Evolutionary conservation across 2,329 filamentous ascomycete genomes (phyloP), one percentile per base, ranked within the genome.

Genomic region (Diaporthe sp.): DNA sequence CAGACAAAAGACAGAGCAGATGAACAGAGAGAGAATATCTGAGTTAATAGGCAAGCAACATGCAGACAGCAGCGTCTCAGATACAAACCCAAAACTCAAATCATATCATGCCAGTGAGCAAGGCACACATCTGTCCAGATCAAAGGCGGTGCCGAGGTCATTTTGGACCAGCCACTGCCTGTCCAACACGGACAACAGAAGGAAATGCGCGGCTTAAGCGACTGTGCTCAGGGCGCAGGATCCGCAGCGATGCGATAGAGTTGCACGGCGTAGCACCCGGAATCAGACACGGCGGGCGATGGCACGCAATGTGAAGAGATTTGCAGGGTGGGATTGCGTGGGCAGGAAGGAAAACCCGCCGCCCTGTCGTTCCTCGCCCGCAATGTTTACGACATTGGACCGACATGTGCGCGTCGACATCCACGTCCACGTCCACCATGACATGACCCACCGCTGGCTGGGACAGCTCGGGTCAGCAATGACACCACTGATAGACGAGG

Each of bases 251-350:
- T 8, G 65, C 42, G 65, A 70, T 70, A 70, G 65, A 42, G 65
- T 70, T 70, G n/a, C 65, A 70, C 65, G 65, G 65, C 34, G 65
- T 70, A 42, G 65, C 65, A 70, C 65, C 49, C 65, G 65, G 49
- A 37, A 34, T 28, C 60, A 31, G 60, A 55, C 46, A 68, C 46
- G 13, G 46, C 62, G 42, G 31, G 31, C 13, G 62, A 25, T 28
- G 62, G 61, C 61, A 49, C 62, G 46, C 46, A 39, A 39, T 42
- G 49, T 6, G 44, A 44, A 19, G 31, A 49, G 44, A 67, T 67
- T 67, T 51, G 62, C 42, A 49, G 28, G 42, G 25, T 46, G 44
- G 61, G 60, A 46, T 31, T 19, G 60, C 60, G 10, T 25, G 57
- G 55, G 55, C 55, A 61, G 13, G 19, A 61, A 61, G n/a, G 25